Conservation (phyloP, 176 grass and related monocot species). For the Chrysopogon serrulatus region DNA sequence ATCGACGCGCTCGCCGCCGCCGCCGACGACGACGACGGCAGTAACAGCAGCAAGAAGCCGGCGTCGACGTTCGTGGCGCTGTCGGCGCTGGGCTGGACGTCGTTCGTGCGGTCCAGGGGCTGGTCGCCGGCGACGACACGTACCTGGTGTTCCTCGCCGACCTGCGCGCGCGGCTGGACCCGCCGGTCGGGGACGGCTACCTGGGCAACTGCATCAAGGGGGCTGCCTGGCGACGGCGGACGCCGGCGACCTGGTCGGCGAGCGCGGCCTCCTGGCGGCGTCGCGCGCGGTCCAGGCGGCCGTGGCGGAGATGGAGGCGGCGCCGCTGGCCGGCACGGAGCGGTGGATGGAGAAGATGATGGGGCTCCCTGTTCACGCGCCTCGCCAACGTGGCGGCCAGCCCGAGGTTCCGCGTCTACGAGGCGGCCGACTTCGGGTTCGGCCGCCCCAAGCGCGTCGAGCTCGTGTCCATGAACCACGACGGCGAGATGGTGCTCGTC, state of each 20-base stretch:
- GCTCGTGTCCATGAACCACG: conserved; percentile 52
- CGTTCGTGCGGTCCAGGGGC: conserved; percentile 12
- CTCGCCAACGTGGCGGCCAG: conserved; percentile 38
- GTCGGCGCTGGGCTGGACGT: conserved; percentile 31
- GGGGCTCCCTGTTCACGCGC: background rate
- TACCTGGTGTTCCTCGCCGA: conserved; percentile 44
- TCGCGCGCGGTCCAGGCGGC: conserved; percentile 22
- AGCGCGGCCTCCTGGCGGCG: background rate
- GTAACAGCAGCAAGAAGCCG: background rate
- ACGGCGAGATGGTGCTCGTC: conserved; percentile 48
- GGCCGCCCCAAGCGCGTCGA: conserved; percentile 40
- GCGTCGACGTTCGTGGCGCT: conserved; percentile 48
- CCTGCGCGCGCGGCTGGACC: conserved; percentile 33
- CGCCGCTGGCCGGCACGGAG: background rate
- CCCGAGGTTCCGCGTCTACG: conserved; percentile 41
- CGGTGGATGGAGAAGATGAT: conserved; percentile 10
- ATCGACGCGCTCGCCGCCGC: background rate
- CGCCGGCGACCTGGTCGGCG: conserved; percentile 19
- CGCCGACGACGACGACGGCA: background rate
- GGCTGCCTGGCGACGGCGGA: background rate
- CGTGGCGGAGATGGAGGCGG: conserved; percentile 31
- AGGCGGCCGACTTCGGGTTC: conserved; percentile 46
- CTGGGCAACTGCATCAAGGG: conserved; percentile 39
- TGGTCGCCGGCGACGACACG: conserved; percentile 18
- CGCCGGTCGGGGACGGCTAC: conserved; percentile 33